phyloP scores from a whole-genome alignment of 225 moss, liverwort and hornwort genomes.

The Neckera pumila region DNA sequence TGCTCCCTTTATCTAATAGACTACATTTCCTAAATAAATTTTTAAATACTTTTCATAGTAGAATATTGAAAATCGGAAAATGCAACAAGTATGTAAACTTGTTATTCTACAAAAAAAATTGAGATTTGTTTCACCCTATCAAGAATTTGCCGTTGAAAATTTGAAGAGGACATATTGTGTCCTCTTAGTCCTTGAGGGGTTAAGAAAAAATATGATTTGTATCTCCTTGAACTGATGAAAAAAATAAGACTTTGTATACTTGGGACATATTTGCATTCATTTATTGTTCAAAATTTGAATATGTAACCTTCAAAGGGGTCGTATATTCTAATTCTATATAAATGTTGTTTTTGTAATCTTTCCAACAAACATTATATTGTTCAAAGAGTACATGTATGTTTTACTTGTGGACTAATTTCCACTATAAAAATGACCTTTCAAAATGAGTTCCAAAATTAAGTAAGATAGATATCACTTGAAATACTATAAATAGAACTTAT shows the following conservation, averaged over 20 bases:
- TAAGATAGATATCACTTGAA: neutral
- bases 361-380: neutral
- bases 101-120: too few species aligned
- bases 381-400: neutral
- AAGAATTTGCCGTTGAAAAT: too few species aligned
- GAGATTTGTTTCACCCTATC: too few species aligned
- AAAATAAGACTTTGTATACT: neutral
- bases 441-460: neutral
- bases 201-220: too few species aligned
- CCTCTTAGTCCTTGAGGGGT: too few species aligned
- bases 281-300: neutral
- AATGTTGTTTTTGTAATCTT: neutral
- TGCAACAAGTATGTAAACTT: too few species aligned
- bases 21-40: too few species aligned
- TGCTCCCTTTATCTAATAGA: too few species aligned
- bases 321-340: neutral
- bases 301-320: fast-evolving
- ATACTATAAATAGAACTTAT: neutral
- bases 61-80: too few species aligned
- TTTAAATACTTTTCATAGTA: too few species aligned
- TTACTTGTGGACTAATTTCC: neutral
- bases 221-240: neutral
- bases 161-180: too few species aligned
- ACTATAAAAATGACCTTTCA: neutral
- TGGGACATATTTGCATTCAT: neutral